Base-by-base conservation (phyloP, 2,329 filamentous ascomycete species). In the Xylariaceae sp. region DNA sequence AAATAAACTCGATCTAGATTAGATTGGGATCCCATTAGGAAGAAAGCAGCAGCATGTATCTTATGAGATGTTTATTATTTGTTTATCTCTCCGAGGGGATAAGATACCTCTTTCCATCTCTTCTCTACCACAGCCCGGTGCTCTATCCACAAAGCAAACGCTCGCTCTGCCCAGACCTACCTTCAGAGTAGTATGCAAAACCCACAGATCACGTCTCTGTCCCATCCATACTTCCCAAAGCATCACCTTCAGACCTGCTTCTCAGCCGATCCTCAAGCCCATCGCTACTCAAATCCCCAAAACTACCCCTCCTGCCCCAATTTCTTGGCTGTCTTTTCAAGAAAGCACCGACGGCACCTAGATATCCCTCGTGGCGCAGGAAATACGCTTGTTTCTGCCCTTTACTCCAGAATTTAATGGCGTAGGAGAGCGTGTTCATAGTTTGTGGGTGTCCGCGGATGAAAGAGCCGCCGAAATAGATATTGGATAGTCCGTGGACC, bases 401-500 rank as follows among this genome's bases (percentile, higher is more conserved):
- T 67, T 94, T 90, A 60, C 88, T 91, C 94, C 94, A 99, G 73
- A 97, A 99, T 62, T 90, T 90, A 73, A 99, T 97, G 66, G 93
- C 94, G 67, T 96, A 99, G 50, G 88, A 92, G 10, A 99, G 78
- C 0, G 94, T 97, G 71, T 97, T 96, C 83, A 99, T 99, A 12
- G 94, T 99, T 73, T 97, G 94, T 14, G 89, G 85, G 70, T 99
- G 94, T 39, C 94, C 94, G 40, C 94, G 86, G 67, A 99, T 97
- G 69, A 97, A 99, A 6, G 89, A 94, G 19, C 94, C 94, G 18
- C 94, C 94, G 71, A 99, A 99, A 75, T 99, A 99, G 55, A 99
- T 97, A 66, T 93, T 86, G 57, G 89, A 88, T 22, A 97, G 78
- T 42, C 87, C 83, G 73, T 99, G 93, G 66, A 96, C 94, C 69